Evolutionary conservation across 176 grass and related monocot species (phyloP).

Genomic region (Typha latifolia): DNA sequence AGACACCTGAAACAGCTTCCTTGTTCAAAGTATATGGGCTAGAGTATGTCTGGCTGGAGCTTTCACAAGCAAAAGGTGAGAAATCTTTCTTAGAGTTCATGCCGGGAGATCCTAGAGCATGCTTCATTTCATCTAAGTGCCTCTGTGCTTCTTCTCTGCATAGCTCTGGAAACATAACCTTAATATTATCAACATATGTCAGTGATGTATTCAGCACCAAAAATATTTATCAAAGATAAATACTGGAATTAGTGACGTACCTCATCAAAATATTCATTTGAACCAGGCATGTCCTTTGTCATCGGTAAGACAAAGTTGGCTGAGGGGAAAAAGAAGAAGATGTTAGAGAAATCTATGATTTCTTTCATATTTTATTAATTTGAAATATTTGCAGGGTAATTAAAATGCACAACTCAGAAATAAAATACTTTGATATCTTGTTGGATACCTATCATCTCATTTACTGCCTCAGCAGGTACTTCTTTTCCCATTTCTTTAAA

Average conservation of each 20-base stretch:
- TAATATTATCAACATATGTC: constrained; percentile 9
- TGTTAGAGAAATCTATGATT: constrained; percentile 4
- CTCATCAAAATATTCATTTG: constrained; percentile 56
- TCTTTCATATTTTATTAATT: background rate
- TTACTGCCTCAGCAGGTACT: constrained; percentile 49
- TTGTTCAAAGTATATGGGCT: background rate
- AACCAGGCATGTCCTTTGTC: constrained; percentile 40
- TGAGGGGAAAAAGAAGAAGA: constrained; percentile 20
- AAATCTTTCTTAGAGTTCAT: constrained; percentile 13
- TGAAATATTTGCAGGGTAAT: background rate
- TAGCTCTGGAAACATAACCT: constrained; percentile 56
- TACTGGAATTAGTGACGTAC: constrained; percentile 17
- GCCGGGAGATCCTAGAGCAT: background rate
- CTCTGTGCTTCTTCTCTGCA: constrained; percentile 45
- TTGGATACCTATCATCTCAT: constrained; percentile 53
- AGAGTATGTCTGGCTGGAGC: background rate
- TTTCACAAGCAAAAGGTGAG: constrained; percentile 1
- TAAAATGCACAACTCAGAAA: background rate
- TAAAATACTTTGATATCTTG: background rate
- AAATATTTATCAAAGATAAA: background rate
- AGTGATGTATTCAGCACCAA: constrained; percentile 7
- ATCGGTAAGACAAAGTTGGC: constrained; percentile 52
- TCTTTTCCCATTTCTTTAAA: constrained; percentile 64
- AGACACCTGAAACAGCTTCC: constrained; percentile 5
- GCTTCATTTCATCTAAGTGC: constrained; percentile 40